These are phyloP conservation scores for Phytopythium oedochilum DNA, from an alignment of 352 stramenopile genomes.

Conservation along the genomic window DNA sequence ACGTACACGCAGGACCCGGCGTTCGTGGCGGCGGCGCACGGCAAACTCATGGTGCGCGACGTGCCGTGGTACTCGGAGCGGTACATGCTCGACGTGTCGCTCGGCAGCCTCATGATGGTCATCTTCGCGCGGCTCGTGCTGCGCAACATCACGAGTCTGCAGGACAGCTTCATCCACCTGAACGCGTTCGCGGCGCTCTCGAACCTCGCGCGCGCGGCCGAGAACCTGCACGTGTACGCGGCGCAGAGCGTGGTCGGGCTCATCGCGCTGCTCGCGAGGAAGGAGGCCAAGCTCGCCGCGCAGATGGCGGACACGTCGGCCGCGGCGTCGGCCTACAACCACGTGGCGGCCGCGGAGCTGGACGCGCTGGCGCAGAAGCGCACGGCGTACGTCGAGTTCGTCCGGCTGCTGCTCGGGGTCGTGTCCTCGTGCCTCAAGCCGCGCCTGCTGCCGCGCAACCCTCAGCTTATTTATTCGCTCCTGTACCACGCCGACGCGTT, in stretches of 20 bases:
- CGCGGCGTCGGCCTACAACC: background rate
- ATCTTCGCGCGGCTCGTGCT: conserved; percentile 74
- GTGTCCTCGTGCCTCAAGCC: conserved; percentile 64
- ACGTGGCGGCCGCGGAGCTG: conserved; percentile 15
- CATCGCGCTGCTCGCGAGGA: conserved; percentile 75
- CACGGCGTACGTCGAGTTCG: conserved; percentile 73
- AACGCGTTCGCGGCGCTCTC: conserved; percentile 70
- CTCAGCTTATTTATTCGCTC: conserved; percentile 86
- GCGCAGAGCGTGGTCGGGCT: conserved; percentile 63
- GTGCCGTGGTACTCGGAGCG: conserved; percentile 77
- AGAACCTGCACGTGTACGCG: conserved; percentile 71
- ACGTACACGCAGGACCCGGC: conserved; percentile 55
- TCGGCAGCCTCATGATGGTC: conserved; percentile 72
- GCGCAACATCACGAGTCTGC: conserved; percentile 77
- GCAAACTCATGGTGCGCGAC: conserved; percentile 46
- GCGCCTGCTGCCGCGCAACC: conserved; percentile 61
- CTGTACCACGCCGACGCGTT: conserved; percentile 69
- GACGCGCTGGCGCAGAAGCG: conserved; percentile 50
- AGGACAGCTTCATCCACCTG: conserved; percentile 75
- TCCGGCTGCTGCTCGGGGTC: conserved; percentile 60
- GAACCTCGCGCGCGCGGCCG: conserved; percentile 64
- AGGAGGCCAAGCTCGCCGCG: conserved; percentile 49
- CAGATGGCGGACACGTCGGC: conserved; percentile 32
- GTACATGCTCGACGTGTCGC: conserved; percentile 71
- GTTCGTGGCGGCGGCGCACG: conserved; percentile 65